Conservation (phyloP, 305 asterid species). For the Withania somnifera region DNA sequence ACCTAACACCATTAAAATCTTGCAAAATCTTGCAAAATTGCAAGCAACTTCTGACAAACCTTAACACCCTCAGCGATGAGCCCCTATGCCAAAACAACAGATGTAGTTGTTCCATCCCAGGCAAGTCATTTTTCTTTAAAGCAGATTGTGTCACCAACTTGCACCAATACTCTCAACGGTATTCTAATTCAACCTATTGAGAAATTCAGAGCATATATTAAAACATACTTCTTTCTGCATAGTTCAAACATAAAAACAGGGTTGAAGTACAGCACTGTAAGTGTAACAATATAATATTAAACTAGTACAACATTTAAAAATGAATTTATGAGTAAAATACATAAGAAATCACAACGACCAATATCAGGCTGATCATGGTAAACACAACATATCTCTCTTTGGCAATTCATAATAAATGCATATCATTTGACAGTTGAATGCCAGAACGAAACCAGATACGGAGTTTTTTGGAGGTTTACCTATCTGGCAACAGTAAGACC, state of each 20-base stretch:
- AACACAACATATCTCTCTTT: background rate
- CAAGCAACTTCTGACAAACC: constrained; percentile 21
- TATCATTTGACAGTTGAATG: background rate
- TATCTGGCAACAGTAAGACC: constrained; percentile 59
- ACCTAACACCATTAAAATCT: background rate
- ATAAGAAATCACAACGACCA: background rate
- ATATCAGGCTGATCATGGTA: background rate
- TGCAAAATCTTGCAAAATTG: too few species aligned
- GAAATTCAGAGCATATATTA: background rate
- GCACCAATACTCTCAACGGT: constrained; percentile 61
- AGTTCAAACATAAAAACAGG: background rate
- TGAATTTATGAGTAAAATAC: background rate
- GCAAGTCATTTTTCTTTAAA: constrained; percentile 57
- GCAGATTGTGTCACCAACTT: constrained; percentile 66
- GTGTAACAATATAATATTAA: background rate
- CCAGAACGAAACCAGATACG: background rate
- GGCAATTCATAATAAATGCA: background rate
- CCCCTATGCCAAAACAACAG: constrained; percentile 64
- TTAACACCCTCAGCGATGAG: constrained; percentile 61
- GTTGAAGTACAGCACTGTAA: background rate
- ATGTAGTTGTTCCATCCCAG: constrained; percentile 64
- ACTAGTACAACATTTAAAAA: background rate
- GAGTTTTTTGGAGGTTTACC: constrained; percentile 19
- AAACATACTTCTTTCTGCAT: background rate
- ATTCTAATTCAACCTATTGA: constrained; percentile 51